Conservation (phyloP, 148 eudicot species). For the Oxyria digyna region DNA sequence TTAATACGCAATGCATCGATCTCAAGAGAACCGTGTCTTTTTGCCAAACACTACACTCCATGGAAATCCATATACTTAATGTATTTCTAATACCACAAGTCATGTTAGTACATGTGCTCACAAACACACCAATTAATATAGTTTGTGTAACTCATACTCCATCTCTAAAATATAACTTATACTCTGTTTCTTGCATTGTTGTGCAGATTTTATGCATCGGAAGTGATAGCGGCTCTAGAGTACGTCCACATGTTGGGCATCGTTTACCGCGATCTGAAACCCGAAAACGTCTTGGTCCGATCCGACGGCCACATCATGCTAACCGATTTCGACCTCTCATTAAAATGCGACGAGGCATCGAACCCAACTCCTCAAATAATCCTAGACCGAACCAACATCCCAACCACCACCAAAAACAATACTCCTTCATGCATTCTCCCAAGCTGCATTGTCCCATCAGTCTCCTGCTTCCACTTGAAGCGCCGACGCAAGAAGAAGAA, state of each 20-base stretch:
- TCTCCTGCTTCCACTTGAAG: conserved; percentile 15
- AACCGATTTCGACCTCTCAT: conserved; percentile 88
- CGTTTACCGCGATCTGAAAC: conserved; percentile 92
- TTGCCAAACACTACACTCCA: not conserved
- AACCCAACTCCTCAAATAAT: conserved; percentile 61
- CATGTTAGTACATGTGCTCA: not conserved
- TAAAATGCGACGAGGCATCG: conserved; percentile 52
- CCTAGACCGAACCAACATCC: conserved; percentile 10
- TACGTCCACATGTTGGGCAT: conserved; percentile 96
- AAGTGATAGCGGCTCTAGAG: conserved; percentile 77
- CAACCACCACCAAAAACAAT: not conserved
- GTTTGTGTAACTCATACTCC: too few species aligned
- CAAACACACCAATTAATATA: not conserved
- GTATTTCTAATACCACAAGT: not conserved
- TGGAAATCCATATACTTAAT: not conserved
- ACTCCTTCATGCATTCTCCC: conserved; percentile 73
- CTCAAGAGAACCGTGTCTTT: not conserved
- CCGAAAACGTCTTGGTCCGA: conserved; percentile 81
- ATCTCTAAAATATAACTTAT: too few species aligned
- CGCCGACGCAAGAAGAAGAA: conserved; percentile 55
- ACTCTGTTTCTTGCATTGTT: too few species aligned
- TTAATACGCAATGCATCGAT: not conserved
- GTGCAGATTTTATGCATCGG: conserved; percentile 80
- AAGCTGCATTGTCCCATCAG: conserved; percentile 11
- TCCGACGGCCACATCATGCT: conserved; percentile 94